Percentiles rank a stretch among this genome's conserved stretches.
Conservation (phyloP, 2,329 filamentous ascomycete species). For the Teratosphaeria viscida region DNA sequence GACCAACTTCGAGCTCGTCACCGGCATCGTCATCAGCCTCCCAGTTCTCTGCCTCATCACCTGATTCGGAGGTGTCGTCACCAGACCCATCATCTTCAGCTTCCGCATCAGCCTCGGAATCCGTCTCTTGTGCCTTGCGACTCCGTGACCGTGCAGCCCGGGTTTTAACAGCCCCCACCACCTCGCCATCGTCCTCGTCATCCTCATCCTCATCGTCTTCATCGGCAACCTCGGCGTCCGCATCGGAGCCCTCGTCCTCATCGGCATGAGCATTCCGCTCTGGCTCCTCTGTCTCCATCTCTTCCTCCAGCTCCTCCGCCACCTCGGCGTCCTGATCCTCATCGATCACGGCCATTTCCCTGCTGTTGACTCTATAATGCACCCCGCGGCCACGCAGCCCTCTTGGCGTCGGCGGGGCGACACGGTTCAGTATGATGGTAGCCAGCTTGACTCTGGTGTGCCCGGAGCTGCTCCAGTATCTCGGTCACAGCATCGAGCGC, state of each 20-base stretch:
- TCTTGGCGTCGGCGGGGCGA: constrained; percentile 20
- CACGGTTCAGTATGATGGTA: constrained; percentile 22
- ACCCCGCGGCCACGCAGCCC: constrained; percentile 25
- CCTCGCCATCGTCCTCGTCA: constrained; percentile 37
- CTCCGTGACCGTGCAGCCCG: constrained; percentile 22
- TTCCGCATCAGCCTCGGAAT: constrained; percentile 28
- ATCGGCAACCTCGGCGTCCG: constrained; percentile 43
- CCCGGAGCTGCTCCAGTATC: not conserved
- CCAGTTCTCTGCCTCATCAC: constrained; percentile 37
- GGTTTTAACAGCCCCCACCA: constrained; percentile 28
- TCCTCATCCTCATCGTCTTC: constrained; percentile 38
- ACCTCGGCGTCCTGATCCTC: constrained; percentile 18
- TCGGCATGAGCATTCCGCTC: constrained; percentile 18
- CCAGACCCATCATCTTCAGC: constrained; percentile 25
- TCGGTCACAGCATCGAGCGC: not conserved
- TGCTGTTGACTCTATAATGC: constrained; percentile 16
- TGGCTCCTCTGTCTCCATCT: constrained; percentile 16
- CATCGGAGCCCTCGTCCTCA: constrained; percentile 27
- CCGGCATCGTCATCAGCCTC: constrained; percentile 46
- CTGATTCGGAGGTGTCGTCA: constrained; percentile 39
- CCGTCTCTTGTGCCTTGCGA: constrained; percentile 27
- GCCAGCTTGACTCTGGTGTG: constrained; percentile 19
- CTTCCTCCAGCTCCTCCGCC: constrained; percentile 18
- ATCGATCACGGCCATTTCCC: constrained; percentile 11
- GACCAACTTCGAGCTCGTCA: constrained; percentile 41